A percentile compares a stretch with the other conserved stretches of the same genome.
These are phyloP conservation scores for Tolypocladium ovalisporum DNA, from an alignment of 2,329 filamentous ascomycete species.

Conservation along the genomic window DNA sequence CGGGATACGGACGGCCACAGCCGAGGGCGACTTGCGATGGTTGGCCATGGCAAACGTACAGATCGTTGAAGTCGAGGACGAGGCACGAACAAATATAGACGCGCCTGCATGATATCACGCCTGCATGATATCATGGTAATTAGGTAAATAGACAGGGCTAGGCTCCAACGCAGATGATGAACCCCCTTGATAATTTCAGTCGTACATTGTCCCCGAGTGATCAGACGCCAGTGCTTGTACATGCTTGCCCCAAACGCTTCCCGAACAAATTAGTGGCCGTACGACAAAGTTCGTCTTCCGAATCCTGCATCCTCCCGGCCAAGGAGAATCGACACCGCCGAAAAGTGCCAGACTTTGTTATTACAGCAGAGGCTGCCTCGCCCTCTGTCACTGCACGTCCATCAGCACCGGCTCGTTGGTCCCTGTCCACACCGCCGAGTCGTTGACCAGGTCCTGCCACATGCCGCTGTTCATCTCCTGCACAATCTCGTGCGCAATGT, in stretches of 20 bases:
- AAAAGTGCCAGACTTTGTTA: neutral
- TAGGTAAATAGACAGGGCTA: neutral
- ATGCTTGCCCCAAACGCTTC: neutral
- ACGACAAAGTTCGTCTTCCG: neutral
- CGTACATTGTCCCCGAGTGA: neutral
- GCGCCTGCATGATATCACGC: neutral
- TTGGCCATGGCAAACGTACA: slow-evolving; percentile 38
- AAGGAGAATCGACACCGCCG: neutral
- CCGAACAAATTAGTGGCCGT: neutral
- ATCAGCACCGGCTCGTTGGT: neutral
- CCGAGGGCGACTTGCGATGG: slow-evolving; percentile 38
- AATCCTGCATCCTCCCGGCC: neutral
- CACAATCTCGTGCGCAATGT: slow-evolving; percentile 8
- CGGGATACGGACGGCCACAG: slow-evolving; percentile 35
- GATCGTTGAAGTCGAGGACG: slow-evolving; percentile 18
- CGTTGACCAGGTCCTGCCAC: slow-evolving; percentile 8
- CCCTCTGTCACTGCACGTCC: neutral
- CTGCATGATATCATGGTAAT: neutral
- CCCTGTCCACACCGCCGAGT: neutral
- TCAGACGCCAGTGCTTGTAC: neutral
- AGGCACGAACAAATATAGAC: neutral
- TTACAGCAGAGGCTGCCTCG: neutral
- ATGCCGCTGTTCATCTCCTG: slow-evolving; percentile 8
- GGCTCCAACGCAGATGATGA: neutral
- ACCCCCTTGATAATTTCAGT: neutral